Evolutionary conservation across 2,329 filamentous ascomycete genomes (phyloP), one percentile per base, ranked within the genome.

Genomic region (Fusarium nanum): DNA sequence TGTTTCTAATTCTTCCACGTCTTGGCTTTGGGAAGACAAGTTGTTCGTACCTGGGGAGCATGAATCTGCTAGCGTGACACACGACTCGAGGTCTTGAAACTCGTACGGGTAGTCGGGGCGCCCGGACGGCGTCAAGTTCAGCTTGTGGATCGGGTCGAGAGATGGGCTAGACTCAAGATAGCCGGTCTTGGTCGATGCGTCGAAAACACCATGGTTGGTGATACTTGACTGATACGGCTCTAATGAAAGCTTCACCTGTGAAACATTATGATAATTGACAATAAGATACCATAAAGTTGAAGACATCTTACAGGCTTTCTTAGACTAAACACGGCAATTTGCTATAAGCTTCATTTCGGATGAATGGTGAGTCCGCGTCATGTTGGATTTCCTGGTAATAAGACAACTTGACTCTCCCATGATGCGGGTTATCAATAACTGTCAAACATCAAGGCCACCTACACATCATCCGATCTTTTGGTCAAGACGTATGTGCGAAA

Each of bases 1-100:
- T 66, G 61, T 61, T 66, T 61, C 30, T 34, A 30, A 13, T 30
- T 30, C 10, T 28, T 7, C 6, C 18, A 7, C 18, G 18, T 9
- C 20, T 40, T 23, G 23, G 13, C 13, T 16, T 16, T n/a, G 11
- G 16, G n/a, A 42, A 32, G 20, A 22, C 25, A 20, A 42, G 18
- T 28, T n/a, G 49, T 37, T 53, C 9, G 23, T 42, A 20, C 32
- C 23, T n/a, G 20, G 25, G 34, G 28, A 61, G 25, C 30, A 55
- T 54, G n/a, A 37, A 41, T 41, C 16, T 45, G n/a, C 57, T 72
- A 72, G 69, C 61, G 65, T 53, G 48, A 46, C 23, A 45, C 60
- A 49, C 56, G 56, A 71, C 60, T 62, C 68, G 27, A 49, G 32
- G 25, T 49, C 42, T 48, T 56, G 50, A 57, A 63, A 60, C 67